Conservation (phyloP, 1,284 basidiomycete genomes). For the Marasmius fiardii region DNA sequence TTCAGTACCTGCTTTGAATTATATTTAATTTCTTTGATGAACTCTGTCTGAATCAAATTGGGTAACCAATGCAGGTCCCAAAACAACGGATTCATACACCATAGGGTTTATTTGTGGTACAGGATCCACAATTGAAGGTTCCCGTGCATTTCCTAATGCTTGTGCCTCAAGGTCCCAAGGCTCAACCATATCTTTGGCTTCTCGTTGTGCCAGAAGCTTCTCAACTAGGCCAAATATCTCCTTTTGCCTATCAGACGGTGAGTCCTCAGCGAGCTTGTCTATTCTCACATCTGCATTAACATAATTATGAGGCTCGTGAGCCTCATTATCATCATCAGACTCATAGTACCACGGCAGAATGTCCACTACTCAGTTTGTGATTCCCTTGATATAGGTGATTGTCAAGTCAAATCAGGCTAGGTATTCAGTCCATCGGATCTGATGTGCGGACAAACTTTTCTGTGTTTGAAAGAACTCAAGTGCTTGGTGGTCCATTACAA, state of each 20-base stretch:
- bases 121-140: too few species aligned
- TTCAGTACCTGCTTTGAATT: too few species aligned
- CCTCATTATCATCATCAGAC: neutral
- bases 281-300: too few species aligned
- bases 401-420: conserved; percentile 5
- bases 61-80: too few species aligned
- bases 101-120: too few species aligned
- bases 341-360: conserved; percentile 10
- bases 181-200: too few species aligned
- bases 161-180: too few species aligned
- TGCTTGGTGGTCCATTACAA: conserved; percentile 9
- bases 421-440: conserved; percentile 12
- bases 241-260: conserved; percentile 11
- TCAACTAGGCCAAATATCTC: neutral
- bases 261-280: neutral
- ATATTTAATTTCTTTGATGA: too few species aligned
- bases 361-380: conserved; percentile 6
- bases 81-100: too few species aligned
- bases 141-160: too few species aligned
- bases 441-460: neutral
- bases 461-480: conserved; percentile 8
- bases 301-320: neutral
- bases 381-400: conserved; percentile 8
- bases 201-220: neutral
- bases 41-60: too few species aligned